phyloP scores from a whole-genome alignment of 371 early-diverging fungal genomes.

The Blakeslea trispora region DNA sequence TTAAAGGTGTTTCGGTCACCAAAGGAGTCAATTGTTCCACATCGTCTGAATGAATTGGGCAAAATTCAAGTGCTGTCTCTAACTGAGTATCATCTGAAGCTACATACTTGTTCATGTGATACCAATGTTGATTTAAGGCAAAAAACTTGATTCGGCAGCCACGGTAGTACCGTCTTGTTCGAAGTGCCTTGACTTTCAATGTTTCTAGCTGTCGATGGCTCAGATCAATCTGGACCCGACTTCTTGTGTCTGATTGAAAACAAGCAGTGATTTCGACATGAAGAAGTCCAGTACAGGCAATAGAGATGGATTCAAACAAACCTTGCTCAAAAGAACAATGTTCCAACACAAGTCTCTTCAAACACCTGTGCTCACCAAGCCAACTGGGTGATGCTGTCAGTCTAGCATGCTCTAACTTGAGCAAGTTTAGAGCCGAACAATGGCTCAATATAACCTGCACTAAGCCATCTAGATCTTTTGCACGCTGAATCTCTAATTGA shows the following conservation, averaged over 20 bases:
- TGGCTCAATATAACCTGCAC: slow-evolving; percentile 11
- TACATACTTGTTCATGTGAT: slow-evolving; percentile 22
- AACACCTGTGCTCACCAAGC: background rate
- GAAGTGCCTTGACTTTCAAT: slow-evolving; percentile 20
- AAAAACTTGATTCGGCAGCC: slow-evolving; percentile 24
- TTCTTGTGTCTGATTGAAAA: slow-evolving; percentile 21
- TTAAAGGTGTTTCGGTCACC: slow-evolving; percentile 17
- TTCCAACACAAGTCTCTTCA: slow-evolving; percentile 13
- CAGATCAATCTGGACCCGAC: slow-evolving; percentile 12
- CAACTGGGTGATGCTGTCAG: background rate
- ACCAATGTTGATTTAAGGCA: slow-evolving; percentile 8
- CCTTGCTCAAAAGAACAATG: slow-evolving; percentile 16
- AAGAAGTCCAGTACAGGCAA: slow-evolving; percentile 1
- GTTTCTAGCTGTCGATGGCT: slow-evolving; percentile 5
- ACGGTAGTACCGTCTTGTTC: slow-evolving; percentile 17
- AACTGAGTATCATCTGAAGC: slow-evolving; percentile 17
- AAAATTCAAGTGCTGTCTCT: slow-evolving; percentile 14
- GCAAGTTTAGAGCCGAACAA: slow-evolving; percentile 2
- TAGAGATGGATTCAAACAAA: slow-evolving; percentile 10
- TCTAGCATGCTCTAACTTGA: slow-evolving; percentile 14
- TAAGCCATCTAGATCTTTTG: slow-evolving; percentile 4
- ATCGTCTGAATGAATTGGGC: slow-evolving; percentile 14
- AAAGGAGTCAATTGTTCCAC: slow-evolving; percentile 11
- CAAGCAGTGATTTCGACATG: slow-evolving; percentile 19
- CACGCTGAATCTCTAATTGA: slow-evolving; percentile 16